Base-by-base conservation (phyloP, 345 rosid genomes). In the Excoecaria agallocha region DNA sequence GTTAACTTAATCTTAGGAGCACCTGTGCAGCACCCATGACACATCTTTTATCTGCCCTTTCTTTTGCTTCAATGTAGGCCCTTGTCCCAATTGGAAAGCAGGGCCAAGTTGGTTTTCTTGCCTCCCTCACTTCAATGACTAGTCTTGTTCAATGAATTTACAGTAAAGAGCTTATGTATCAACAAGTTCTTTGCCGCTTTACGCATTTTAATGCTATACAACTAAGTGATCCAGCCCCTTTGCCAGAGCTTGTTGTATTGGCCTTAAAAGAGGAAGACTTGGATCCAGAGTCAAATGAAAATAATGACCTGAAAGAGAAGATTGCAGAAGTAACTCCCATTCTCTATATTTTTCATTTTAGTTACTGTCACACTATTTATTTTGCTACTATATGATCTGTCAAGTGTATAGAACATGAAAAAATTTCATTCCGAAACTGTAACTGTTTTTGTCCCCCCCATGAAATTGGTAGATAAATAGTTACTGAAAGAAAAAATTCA, bases 101-200 rank as follows among this genome's bases (percentile, higher is more conserved):
- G 35, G 20, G 58, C 46, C 7, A 22, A 72, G 10, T 25, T 51
- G 38, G 15, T 63, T 39, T 20, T 69, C 52, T 64, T 74, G 35
- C 50, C 55, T 8, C 52, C 15, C 22, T 22, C 11, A 20, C 35
- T 60, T 69, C 7, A 15, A 43, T 74, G 71, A 65, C 48, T 66
- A 41, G 12, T 43, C 37, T 70, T 10, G 55, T 71, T 62, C 56
- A 68, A 17, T 84, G 58, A 68, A 49, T 78, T 79, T 68, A 72
- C 93, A 91, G 99, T 87, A 91, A 95, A 83, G 99, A 95, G 85
- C 89, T 95, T 72, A 91, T 95, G 97, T 95, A 95, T 84, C 99
- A 93, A 86, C 99, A 89, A 88, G 94, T 82, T 54, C 81, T 95
- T 61, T 85, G 86, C 24, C 93, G 98, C 24, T 95, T 95, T 86